These are phyloP conservation scores for Wickerhamiella alocasiicola DNA, from an alignment of 805 yeast genomes.

Conservation along the genomic window DNA sequence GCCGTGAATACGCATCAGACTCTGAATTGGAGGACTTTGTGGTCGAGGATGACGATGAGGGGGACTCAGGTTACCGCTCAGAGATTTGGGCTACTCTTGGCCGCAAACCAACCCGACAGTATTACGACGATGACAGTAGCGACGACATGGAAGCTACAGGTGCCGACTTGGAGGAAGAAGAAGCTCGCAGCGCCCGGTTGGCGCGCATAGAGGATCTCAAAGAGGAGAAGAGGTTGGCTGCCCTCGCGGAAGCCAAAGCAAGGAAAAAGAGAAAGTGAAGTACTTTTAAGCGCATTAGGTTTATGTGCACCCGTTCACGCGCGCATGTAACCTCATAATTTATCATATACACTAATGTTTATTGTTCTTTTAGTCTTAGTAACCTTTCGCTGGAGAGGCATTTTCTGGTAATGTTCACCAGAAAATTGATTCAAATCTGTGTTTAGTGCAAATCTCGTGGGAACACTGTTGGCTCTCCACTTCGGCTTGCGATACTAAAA, in stretches of 20 bases:
- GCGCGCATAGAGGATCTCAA: constrained; percentile 67
- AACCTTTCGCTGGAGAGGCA: too few relatives aligned
- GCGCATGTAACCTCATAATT: too few relatives aligned
- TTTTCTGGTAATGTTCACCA: too few relatives aligned
- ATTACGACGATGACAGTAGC: constrained; percentile 35
- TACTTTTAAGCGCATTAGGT: too few relatives aligned
- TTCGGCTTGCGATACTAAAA: too few relatives aligned
- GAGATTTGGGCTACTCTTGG: constrained; percentile 85
- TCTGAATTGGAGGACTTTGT: constrained; percentile 45
- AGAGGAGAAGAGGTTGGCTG: constrained; percentile 44
- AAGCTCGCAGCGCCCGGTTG: constrained; percentile 47
- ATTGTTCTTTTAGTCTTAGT: too few relatives aligned
- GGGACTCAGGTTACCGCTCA: constrained; percentile 54
- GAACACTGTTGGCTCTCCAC: too few relatives aligned
- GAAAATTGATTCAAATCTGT: too few relatives aligned
- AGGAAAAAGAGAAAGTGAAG: constrained; percentile 9
- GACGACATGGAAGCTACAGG: constrained; percentile 94
- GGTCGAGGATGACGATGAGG: constrained; percentile 41
- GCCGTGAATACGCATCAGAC: constrained; percentile 30
- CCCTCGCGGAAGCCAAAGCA: constrained; percentile 35
- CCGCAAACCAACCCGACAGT: constrained; percentile 36
- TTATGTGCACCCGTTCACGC: too few relatives aligned
- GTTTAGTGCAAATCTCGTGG: too few relatives aligned
- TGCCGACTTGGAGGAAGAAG: constrained; percentile 76
- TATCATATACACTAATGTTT: too few relatives aligned